Evolutionary conservation across 2,329 filamentous ascomycete genomes (phyloP).

Genomic region (Aspergillus caelatus): DNA sequence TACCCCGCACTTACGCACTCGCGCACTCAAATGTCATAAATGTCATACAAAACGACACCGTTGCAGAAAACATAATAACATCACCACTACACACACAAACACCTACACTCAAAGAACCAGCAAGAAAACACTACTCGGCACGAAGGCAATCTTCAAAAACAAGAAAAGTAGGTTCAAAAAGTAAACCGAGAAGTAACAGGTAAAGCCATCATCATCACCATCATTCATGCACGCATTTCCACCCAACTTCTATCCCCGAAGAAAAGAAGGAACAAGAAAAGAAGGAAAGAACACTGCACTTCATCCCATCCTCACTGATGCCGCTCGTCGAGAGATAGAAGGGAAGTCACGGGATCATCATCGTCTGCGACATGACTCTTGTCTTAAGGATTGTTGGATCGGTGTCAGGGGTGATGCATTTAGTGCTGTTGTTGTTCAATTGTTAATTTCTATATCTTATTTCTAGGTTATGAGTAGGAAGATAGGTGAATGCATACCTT

Average conservation of each 20-base stretch:
- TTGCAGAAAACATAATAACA: background rate
- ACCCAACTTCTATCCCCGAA: background rate
- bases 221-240: background rate
- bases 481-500: conserved; percentile 29
- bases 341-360: background rate
- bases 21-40: background rate
- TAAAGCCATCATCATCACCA: background rate
- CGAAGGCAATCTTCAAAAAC: background rate
- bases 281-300: background rate
- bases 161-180: background rate
- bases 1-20: background rate
- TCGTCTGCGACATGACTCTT: background rate
- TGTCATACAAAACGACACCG: background rate
- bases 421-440: background rate
- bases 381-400: background rate
- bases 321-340: background rate
- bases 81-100: background rate
- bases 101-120: background rate
- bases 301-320: background rate
- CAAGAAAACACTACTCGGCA: background rate
- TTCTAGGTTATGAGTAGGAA: background rate
- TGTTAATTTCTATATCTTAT: background rate
- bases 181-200: background rate
- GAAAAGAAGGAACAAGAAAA: background rate
- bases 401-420: background rate